phyloP scores from a whole-genome alignment of 73 alveolate genomes.

The Paramecium pentaurelia region DNA sequence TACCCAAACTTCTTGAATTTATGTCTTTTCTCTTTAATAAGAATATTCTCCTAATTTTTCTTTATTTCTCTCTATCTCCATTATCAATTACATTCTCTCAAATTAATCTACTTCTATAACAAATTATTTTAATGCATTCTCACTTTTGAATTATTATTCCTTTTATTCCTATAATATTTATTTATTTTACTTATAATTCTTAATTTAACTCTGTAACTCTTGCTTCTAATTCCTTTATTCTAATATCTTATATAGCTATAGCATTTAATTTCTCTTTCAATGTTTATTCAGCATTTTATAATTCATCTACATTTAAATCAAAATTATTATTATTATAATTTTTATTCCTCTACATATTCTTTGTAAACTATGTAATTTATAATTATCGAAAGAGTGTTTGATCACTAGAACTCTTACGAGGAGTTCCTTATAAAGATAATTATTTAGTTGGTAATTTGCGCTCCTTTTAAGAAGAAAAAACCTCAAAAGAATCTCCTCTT shows the following conservation, averaged over 20 bases:
- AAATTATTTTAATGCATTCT: neutral
- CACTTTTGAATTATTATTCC: neutral
- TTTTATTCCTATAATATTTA: neutral
- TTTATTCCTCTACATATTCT: neutral
- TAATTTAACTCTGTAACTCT: neutral
- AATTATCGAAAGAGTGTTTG: neutral
- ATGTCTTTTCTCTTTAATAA: neutral
- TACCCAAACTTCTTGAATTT: neutral
- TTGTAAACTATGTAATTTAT: neutral
- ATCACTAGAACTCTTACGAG: neutral
- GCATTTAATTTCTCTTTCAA: neutral
- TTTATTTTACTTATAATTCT: neutral
- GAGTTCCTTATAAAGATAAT: neutral
- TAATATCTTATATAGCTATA: neutral
- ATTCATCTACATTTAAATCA: neutral
- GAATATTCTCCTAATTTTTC: conserved; percentile 1
- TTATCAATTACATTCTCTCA: neutral
- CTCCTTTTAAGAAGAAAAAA: neutral
- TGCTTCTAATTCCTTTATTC: neutral
- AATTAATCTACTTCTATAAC: neutral
- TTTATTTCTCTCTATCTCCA: neutral
- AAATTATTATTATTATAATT: neutral
- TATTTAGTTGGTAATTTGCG: neutral
- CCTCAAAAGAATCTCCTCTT: neutral
- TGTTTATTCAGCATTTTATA: neutral